Base-by-base conservation (phyloP, 2,329 filamentous ascomycete species). In the Aureobasidium subglaciale region DNA sequence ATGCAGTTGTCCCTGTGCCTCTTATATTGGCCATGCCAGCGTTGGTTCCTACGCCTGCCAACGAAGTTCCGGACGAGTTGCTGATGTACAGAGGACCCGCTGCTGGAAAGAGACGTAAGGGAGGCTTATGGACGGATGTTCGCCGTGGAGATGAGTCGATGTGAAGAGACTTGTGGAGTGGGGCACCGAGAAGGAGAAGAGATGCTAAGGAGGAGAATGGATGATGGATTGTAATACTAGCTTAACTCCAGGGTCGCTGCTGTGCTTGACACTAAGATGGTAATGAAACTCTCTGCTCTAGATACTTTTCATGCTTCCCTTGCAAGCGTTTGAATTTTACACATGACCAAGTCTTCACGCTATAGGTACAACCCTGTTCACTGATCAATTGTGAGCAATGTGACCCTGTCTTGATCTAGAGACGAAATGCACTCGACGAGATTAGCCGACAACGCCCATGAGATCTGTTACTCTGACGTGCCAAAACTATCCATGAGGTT, bases 51-150 rank as follows among this genome's bases (percentile, higher is more conserved):
- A 38, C n/a, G 16, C 46, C 46, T 16, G 22, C n/a, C 46, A 38
- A 49, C 8, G 46, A 49, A 24, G 29, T 49, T 3, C 5, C 46
- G 5, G 46, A 37, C 15, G 46, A 49, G 32, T 3, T 49, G 24
- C 46, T 37, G n/a, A 18, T 20, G 34, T 15, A 38, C 10, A 37
- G 46, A 29, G 46, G 46, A 20, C 46, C 46, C 29, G 25, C 46
- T 37, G 46, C 32, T 18, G 46, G 46, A 22, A 49, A 18, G 46
- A 49, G 38, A 32, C 46, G 32, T 4, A 49, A 38, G 22, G 46
- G 46, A 49, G 32, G 46, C 9, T 22, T 15, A 11, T 49, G 46
- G 32, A 49, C 20, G 13, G 20, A 11, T 11, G 7, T 48, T 20
- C 22, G 35, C 30, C 7, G 5, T 5, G 13, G 10, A 25, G 29